A percentile compares a stretch with the other conserved stretches of the same genome.
Conservation (phyloP, 208 protist species). For the Leishmania major region DNA sequence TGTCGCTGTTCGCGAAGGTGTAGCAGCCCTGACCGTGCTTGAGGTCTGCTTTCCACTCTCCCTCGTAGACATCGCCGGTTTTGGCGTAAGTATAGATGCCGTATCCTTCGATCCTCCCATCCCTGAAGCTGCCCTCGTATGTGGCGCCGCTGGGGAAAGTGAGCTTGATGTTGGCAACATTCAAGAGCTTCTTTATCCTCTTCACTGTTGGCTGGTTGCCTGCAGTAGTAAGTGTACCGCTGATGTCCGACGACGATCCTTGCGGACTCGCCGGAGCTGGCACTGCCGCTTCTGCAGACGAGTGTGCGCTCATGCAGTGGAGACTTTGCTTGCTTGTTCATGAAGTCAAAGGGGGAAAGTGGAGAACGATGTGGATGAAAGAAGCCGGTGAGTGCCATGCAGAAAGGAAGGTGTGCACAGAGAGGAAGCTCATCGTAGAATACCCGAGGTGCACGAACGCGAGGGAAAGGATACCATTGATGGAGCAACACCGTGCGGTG, state of each 20-base stretch:
- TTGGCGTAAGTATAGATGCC: slow-evolving; percentile 60
- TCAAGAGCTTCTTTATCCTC: slow-evolving; percentile 55
- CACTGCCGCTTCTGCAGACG: not conserved
- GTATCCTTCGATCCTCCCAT: slow-evolving; percentile 61
- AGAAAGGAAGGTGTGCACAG: not conserved
- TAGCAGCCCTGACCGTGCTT: slow-evolving; percentile 77
- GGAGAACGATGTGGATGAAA: not conserved
- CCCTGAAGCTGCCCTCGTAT: slow-evolving; percentile 58
- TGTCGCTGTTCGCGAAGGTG: slow-evolving; percentile 58
- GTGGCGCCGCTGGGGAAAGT: slow-evolving; percentile 55
- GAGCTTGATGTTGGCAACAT: slow-evolving; percentile 53
- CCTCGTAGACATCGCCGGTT: slow-evolving; percentile 63
- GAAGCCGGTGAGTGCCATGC: not conserved
- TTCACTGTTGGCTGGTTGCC: slow-evolving; percentile 7
- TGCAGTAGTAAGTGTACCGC: not conserved
- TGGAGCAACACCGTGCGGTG: not conserved
- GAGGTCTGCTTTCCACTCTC: slow-evolving; percentile 64
- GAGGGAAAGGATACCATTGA: no score
- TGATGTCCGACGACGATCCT: not conserved
- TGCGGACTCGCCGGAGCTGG: not conserved
- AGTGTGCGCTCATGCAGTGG: not conserved
- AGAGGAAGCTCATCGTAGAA: not conserved
- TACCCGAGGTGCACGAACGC: not conserved
- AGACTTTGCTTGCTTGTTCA: not conserved
- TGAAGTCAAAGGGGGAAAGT: not conserved